Conservation (phyloP, 139 green algal genomes). For the Asterochloris erici region DNA sequence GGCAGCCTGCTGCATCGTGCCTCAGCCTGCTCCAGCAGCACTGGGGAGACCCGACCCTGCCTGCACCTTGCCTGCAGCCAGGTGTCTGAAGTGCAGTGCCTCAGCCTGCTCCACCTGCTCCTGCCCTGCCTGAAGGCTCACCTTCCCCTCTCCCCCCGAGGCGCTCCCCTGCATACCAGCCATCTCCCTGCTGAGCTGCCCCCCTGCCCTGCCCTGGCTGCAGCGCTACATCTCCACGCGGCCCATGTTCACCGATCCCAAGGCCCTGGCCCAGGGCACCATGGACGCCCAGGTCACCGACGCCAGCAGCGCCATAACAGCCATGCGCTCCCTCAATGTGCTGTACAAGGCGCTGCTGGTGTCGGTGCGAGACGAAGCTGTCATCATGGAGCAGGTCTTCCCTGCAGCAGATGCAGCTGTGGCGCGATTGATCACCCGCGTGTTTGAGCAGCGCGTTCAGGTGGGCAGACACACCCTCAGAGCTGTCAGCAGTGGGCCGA, state of each 20-base stretch:
- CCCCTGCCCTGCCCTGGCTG: neutral
- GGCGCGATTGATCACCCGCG: constrained; percentile 37
- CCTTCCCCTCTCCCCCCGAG: no score
- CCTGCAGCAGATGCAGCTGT: constrained; percentile 28
- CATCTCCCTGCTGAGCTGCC: no score
- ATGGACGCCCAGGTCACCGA: constrained; percentile 4
- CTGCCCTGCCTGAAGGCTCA: no score
- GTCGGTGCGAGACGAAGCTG: constrained; percentile 46
- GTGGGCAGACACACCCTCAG: neutral
- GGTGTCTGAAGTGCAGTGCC: no score
- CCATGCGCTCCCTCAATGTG: constrained; percentile 24
- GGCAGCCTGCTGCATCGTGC: no score
- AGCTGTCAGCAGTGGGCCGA: no score
- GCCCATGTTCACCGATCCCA: constrained; percentile 44
- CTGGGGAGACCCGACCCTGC: no score
- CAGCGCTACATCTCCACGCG: constrained; percentile 53
- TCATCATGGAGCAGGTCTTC: constrained; percentile 58
- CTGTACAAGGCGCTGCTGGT: constrained; percentile 43
- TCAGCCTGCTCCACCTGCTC: no score
- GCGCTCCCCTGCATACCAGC: no score
- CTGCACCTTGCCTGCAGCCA: no score
- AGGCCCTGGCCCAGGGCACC: constrained; percentile 27
- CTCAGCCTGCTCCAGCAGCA: no score
- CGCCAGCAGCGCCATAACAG: constrained; percentile 8
- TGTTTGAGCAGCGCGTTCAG: constrained; percentile 65